Conservation (phyloP, 371 early-diverging fungal species). For the Rhizopus delemar region DNA sequence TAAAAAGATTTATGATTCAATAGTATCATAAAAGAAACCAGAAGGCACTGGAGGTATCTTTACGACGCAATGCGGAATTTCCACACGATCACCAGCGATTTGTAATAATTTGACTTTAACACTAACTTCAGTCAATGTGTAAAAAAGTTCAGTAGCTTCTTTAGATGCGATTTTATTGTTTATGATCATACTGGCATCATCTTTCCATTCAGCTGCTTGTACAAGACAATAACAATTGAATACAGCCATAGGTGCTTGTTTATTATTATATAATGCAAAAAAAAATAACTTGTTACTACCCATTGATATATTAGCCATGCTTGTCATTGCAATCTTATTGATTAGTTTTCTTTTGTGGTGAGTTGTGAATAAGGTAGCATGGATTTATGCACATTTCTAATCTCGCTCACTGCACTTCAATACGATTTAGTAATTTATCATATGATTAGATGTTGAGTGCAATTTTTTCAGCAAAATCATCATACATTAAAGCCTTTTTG, state of each 20-base stretch:
- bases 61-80: conserved; percentile 49
- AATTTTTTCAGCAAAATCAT: conserved; percentile 62
- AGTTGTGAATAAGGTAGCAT: too few species aligned
- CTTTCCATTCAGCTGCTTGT: conserved; percentile 77
- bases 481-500: conserved; percentile 63
- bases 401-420: conserved; percentile 61
- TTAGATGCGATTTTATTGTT: conserved; percentile 65
- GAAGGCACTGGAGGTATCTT: conserved; percentile 50
- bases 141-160: conserved; percentile 67
- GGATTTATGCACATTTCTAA: conserved; percentile 46
- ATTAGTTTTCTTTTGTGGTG: too few species aligned
- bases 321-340: too few species aligned
- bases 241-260: conserved; percentile 52
- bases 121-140: conserved; percentile 65
- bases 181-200: conserved; percentile 74
- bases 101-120: conserved; percentile 69
- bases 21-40: conserved; percentile 43
- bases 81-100: conserved; percentile 67
- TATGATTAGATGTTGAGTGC: conserved; percentile 30
- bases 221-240: conserved; percentile 55
- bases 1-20: conserved; percentile 5
- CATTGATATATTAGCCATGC: too few species aligned
- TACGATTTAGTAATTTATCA: conserved; percentile 44
- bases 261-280: conserved; percentile 54
- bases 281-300: conserved; percentile 13